Evolutionary conservation across 768 basidiomycete species (phyloP), one percentile per base, ranked within the genome.

Genomic region (Trametopsis cervina): DNA sequence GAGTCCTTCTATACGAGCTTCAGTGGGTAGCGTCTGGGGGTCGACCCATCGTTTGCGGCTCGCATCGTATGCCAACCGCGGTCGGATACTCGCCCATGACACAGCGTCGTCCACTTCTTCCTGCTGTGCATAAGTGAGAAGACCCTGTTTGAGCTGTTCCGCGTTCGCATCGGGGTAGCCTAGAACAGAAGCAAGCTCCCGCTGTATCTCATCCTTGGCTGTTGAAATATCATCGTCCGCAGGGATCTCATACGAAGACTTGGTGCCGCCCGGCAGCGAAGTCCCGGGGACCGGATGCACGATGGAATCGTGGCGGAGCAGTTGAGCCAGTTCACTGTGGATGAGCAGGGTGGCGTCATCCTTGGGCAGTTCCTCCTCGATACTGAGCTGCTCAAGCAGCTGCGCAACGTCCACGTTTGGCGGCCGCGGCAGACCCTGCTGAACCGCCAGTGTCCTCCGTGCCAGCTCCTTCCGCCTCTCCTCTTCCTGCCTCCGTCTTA

Each of bases 201-300:
- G 62, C 58, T 93, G 87, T 24, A 99, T 79, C 18, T 76, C 75
- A 0, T 66, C 63, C 55, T 80, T 85, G 2, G 96, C 95, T 7
- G 65, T 66, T 5, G 76, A 76, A 18, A 98, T 69, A 24, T 77
- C 76, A 1, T 81, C 81, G 61, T 97, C 93, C 18, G 76, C 72
- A n/a, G 95, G 90, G 20, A 81, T 74, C 22, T 74, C 72, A 52
- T 94, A 91, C 0, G 61, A 59, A 13, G 89, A 90, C 20, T 73
- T 69, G 0, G 81, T 79, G 11, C 81, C 76, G 4, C 92, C 90
- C 4, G 91, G 77, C 27, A 77, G 73, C 20, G 76, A 75, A 9
- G 92, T 93, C 2, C 96, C 96, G 9, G 94, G 90, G 12, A 97
- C 67, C 3, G 95, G 94, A 65, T 93, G 73, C 0, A 79, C 76